Evolutionary conservation across 1,284 basidiomycete genomes (phyloP), one percentile per base, ranked within the genome.

Genomic region (Malassezia sympodialis): DNA sequence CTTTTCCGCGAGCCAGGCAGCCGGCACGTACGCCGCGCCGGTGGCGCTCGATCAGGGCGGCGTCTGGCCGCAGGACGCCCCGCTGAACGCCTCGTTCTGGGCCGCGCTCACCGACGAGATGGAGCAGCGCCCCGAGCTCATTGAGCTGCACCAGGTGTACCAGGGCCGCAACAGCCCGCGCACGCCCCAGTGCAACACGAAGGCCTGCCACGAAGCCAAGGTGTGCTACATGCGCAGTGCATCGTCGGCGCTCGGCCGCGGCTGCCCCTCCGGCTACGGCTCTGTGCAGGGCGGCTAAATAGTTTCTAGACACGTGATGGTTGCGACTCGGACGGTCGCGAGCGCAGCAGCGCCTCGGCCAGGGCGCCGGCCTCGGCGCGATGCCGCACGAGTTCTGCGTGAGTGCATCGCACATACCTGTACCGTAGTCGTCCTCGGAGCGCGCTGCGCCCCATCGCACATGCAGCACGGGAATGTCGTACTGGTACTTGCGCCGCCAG

Each of bases 61-160:
- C 11, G 28, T 51, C 3, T 88, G 87, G 87, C 79, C 80, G 6
- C 67, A 74, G 4, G 78, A 79, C 45, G 85, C 85, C 58, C 86
- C 86, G 0, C 74, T 88, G 53, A 88, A 88, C 63, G 85, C 84
- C 15, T 87, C 86, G 5, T 88, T 84, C 82, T 88, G 86, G 85
- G 85, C 87, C 64, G 79, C 76, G 24, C 82, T 88, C 37, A 88
- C 87, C 3, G 85, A 88, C 77, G 76, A 75, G 47, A 87, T 88
- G 85, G 78, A 80, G 61, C 69, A 73, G 4, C 78, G 87, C 59
- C 69, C 79, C 1, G 78, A 79, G 23, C 76, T 88, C 5, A 80
- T 87, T 3, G 61, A 85, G 80, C 78, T 76, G 21, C 88, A 87
- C 77, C 85, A 82, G 58, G 80, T 78, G 0, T 80, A 83, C 65